Evolutionary conservation across 1,284 basidiomycete genomes (phyloP).

Genomic region (Malassezia globosa): DNA sequence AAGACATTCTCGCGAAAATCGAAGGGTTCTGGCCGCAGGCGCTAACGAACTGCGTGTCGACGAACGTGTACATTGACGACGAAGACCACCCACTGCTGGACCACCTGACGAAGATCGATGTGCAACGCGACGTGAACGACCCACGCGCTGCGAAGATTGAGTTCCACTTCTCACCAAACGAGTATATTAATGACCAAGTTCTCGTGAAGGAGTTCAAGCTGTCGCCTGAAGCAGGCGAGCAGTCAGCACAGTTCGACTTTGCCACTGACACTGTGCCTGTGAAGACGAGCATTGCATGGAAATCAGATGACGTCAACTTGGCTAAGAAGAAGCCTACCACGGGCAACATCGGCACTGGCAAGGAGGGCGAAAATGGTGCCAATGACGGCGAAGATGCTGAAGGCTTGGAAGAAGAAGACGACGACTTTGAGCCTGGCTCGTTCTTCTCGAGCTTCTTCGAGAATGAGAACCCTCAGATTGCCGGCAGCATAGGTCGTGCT

Average conservation of each 20-base stretch:
- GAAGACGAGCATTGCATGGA: constrained; percentile 62
- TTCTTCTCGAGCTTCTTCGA: constrained; percentile 79
- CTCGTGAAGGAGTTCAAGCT: constrained; percentile 38
- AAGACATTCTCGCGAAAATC: constrained; percentile 29
- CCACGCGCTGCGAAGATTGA: constrained; percentile 35
- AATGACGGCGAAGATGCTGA: constrained; percentile 30
- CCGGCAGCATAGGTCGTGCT: constrained; percentile 34
- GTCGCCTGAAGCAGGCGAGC: constrained; percentile 25
- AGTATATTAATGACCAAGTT: constrained; percentile 30
- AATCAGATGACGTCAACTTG: constrained; percentile 62
- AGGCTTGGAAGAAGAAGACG: constrained; percentile 24
- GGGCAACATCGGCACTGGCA: constrained; percentile 23
- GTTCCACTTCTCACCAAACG: constrained; percentile 39
- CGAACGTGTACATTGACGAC: constrained; percentile 43
- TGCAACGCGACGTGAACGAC: constrained; percentile 32
- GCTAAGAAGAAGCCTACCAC: constrained; percentile 65
- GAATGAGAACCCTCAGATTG: constrained; percentile 27
- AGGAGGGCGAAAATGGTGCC: constrained; percentile 34
- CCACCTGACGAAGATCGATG: constrained; percentile 31
- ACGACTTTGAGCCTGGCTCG: constrained; percentile 60
- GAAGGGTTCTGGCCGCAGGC: constrained; percentile 41
- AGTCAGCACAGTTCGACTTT: constrained; percentile 39
- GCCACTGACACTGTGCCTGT: constrained; percentile 34
- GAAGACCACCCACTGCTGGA: constrained; percentile 37
- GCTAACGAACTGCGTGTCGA: constrained; percentile 37